Evolutionary conservation across 352 stramenopile species (phyloP).

Genomic region (Globisporangium cystogenes): DNA sequence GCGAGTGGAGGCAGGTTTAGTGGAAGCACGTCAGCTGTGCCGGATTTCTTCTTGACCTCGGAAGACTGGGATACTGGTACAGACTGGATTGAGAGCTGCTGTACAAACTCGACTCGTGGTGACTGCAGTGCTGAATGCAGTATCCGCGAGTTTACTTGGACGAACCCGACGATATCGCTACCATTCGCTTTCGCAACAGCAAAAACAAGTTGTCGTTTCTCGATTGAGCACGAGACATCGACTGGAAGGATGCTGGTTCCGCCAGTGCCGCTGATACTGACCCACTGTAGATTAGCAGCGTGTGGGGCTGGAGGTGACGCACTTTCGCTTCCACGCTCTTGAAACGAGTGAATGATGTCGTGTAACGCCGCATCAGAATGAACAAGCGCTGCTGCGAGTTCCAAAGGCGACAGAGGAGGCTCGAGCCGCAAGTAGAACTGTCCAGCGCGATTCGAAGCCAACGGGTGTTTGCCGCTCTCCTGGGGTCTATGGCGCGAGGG

Average conservation of each 20-base stretch:
- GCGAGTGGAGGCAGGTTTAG: neutral
- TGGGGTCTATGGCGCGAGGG: too few species aligned
- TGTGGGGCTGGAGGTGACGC: neutral
- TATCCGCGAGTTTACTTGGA: neutral
- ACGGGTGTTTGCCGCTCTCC: neutral
- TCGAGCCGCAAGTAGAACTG: slow-evolving; percentile 5
- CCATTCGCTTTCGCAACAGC: neutral
- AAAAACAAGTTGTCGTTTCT: slow-evolving; percentile 4
- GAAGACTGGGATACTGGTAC: neutral
- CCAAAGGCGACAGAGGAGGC: neutral
- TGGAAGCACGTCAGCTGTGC: neutral
- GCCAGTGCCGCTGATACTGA: neutral
- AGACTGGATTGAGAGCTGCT: neutral
- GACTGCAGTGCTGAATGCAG: slow-evolving; percentile 1
- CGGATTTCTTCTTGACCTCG: neutral
- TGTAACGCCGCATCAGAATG: neutral
- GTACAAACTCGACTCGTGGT: slow-evolving; percentile 10
- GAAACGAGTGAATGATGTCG: neutral
- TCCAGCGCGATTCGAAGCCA: neutral
- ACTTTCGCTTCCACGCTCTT: neutral
- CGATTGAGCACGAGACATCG: neutral
- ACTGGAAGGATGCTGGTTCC: slow-evolving; percentile 1
- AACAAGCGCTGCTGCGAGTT: neutral
- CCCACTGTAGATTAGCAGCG: neutral
- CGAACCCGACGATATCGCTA: neutral